phyloP scores from a whole-genome alignment of 164 flowering plant genomes.

The Dillenia turbinata region DNA sequence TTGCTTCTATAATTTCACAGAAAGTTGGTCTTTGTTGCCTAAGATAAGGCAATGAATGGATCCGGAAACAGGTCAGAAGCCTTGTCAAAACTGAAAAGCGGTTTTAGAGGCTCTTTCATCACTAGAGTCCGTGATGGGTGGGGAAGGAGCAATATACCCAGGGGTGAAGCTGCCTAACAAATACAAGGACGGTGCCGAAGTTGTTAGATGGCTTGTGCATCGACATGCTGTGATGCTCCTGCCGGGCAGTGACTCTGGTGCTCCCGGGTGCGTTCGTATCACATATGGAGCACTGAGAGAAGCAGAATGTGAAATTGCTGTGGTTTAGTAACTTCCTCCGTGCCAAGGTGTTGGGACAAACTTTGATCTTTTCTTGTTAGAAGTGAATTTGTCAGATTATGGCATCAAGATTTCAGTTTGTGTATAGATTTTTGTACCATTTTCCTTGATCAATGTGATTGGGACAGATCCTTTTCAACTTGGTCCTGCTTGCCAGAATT shows the following conservation, averaged over 20 bases:
- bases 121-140: conserved; percentile 80
- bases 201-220: conserved; percentile 77
- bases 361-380: too few species aligned
- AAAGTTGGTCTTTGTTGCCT: conserved; percentile 75
- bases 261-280: conserved; percentile 72
- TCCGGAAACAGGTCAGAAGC: conserved; percentile 59
- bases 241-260: conserved; percentile 82
- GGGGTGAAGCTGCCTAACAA: conserved; percentile 91
- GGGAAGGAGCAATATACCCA: conserved; percentile 93
- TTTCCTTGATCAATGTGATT: too few species aligned
- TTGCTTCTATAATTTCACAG: conserved; percentile 89
- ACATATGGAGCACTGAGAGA: conserved; percentile 81
- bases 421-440: too few species aligned
- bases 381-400: too few species aligned
- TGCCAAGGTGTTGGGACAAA: too few species aligned
- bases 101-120: conserved; percentile 75
- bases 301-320: conserved; percentile 57
- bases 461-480: too few species aligned
- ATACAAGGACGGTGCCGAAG: conserved; percentile 52
- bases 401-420: too few species aligned
- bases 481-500: too few species aligned
- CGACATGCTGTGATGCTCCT: conserved; percentile 68
- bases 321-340: conserved; percentile 34
- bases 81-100: conserved; percentile 63
- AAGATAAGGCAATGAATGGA: conserved; percentile 83